A percentile compares a stretch with the other conserved stretches of the same genome.
Conservation (phyloP, 345 rosid species). For the Brassica rapa region DNA sequence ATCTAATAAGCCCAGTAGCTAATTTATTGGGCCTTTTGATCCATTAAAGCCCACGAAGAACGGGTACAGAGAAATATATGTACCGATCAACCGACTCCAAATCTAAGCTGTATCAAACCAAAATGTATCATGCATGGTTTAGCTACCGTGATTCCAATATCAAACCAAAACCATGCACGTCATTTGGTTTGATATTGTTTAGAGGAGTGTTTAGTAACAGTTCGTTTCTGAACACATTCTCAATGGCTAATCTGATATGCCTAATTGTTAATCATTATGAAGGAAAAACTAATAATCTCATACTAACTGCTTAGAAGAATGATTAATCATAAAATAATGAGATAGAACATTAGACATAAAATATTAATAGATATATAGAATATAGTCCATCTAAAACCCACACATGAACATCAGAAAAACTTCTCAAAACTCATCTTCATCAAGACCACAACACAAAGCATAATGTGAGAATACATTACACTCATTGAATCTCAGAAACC, state of each 20-base stretch:
- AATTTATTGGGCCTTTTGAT: no score
- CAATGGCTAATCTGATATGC: not conserved
- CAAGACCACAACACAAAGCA: slow-evolving; percentile 24
- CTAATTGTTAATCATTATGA: not conserved
- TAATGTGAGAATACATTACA: not conserved
- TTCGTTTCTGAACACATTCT: not conserved
- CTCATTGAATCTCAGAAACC: slow-evolving; percentile 6
- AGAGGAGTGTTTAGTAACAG: not conserved
- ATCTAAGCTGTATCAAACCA: not conserved
- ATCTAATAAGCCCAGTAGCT: no score
- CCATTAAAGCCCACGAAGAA: not conserved
- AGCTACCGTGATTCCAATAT: not conserved
- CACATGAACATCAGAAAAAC: not conserved
- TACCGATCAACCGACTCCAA: not conserved
- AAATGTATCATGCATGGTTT: not conserved
- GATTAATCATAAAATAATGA: not conserved
- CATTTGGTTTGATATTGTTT: not conserved
- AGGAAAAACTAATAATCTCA: not conserved
- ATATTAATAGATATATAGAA: not conserved
- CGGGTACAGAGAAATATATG: not conserved
- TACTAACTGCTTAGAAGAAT: not conserved
- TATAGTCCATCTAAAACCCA: not conserved
- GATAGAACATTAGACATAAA: not conserved
- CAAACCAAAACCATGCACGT: not conserved
- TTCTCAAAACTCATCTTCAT: slow-evolving; percentile 31